Conservation (phyloP, 2,329 filamentous ascomycete species). For the Xylariaceae sp. region DNA sequence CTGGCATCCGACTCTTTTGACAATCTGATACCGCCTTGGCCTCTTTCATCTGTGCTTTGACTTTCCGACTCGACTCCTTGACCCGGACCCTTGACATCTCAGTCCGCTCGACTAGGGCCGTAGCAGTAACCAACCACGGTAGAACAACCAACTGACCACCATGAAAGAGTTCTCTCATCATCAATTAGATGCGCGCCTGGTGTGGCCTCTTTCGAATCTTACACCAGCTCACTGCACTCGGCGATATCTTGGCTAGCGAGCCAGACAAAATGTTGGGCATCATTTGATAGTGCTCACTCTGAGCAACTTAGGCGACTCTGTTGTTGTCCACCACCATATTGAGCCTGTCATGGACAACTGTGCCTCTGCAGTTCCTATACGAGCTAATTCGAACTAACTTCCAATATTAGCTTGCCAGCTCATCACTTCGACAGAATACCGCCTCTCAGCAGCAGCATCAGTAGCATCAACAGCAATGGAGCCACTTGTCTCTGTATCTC, state of each 20-base stretch:
- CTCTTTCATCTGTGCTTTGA: constrained; percentile 7
- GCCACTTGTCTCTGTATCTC: constrained; percentile 28
- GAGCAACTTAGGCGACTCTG: not conserved
- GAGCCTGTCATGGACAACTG: not conserved
- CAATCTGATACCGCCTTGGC: constrained; percentile 9
- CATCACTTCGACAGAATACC: constrained; percentile 22
- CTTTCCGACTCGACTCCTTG: constrained; percentile 6
- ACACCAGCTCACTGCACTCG: not conserved
- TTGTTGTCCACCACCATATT: not conserved
- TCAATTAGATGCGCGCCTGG: constrained; percentile 5
- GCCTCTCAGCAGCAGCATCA: constrained; percentile 15
- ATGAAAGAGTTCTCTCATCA: not conserved
- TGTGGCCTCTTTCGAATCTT: constrained; percentile 8
- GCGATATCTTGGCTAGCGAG: not conserved
- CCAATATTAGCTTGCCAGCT: constrained; percentile 26
- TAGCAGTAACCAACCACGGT: constrained; percentile 4
- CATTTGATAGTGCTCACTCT: constrained; percentile 6
- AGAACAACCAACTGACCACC: not conserved
- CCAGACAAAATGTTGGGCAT: constrained; percentile 10
- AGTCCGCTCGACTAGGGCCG: constrained; percentile 1
- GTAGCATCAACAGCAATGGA: constrained; percentile 23
- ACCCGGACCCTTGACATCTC: constrained; percentile 10
- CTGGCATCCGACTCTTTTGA: constrained; percentile 9
- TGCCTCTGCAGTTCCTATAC: constrained; percentile 5
- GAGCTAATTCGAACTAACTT: constrained; percentile 18